Evolutionary conservation across 805 yeast species (phyloP).

Genomic region (Ogataea trehalophila): DNA sequence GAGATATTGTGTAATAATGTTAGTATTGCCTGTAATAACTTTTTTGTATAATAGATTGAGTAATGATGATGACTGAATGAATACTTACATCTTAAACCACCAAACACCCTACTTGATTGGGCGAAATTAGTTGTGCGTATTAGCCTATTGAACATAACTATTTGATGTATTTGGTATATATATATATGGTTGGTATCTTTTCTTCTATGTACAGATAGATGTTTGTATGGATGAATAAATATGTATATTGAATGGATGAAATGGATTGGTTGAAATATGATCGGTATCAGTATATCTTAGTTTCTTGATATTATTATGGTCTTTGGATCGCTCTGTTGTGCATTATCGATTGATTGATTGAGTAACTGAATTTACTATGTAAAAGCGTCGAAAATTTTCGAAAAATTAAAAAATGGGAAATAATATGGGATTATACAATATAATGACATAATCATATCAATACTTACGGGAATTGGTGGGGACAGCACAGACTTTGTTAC

Average conservation of each 20-base stretch:
- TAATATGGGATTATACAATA: too few relatives aligned
- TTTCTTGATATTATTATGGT: too few relatives aligned
- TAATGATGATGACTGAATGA: too few relatives aligned
- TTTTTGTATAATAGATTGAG: not conserved
- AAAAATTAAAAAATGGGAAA: too few relatives aligned
- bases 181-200: not conserved
- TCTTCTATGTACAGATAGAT: not conserved
- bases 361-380: not conserved
- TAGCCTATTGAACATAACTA: not conserved
- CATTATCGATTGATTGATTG: not conserved
- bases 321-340: too few relatives aligned
- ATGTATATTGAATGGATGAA: too few relatives aligned
- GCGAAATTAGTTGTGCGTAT: not conserved
- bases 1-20: not conserved
- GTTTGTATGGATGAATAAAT: not conserved
- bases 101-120: not conserved
- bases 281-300: too few relatives aligned
- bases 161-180: not conserved
- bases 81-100: slow-evolving; percentile 1
- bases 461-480: too few relatives aligned
- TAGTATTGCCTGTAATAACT: slow-evolving; percentile 1
- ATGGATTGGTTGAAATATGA: too few relatives aligned
- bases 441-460: too few relatives aligned
- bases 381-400: too few relatives aligned
- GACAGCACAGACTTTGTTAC: too few relatives aligned